Evolutionary conservation across 1,284 basidiomycete genomes (phyloP), one percentile per base, ranked within the genome.

Genomic region (Wallemia ichthyophaga): DNA sequence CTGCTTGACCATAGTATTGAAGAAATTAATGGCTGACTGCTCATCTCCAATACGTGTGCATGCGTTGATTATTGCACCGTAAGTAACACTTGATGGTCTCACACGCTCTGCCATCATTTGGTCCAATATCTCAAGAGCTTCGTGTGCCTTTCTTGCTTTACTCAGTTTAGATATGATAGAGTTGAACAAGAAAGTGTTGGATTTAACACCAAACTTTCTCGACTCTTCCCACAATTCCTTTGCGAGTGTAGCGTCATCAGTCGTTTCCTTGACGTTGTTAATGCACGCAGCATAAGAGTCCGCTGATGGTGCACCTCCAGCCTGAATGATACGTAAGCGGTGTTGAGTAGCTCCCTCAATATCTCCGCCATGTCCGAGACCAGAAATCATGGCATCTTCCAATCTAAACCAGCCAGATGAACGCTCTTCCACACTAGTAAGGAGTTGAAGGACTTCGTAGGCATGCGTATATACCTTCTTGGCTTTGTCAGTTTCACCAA

Each of bases 151-250:
- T 65, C 89, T 77, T 0, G 91, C 91, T 68, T 85, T 86, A 37
- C 86, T 81, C 5, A 94, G 75, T 71, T 92, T 91, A 62, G 85
- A 87, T 70, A 95, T 94, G 71, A 91, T 82, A 63, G 86, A 94
- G 73, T 95, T 95, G 74, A 83, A 95, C 32, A 95, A 76, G 71
- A 83, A 95, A 58, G 82, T 75, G 67, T 86, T 86, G 13, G 86
- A 82, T 27, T 68, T 65, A 33, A 91, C 82, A 19, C 80, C 79
- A 48, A 78, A 76, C 33, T 71, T 69, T 63, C 80, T 75, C n/a
- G 81, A 76, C 70, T 95, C 88, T 31, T 82, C 73, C 72, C 82
- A 95, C 27, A 94, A 75, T 32, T 79, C 76, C 68, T 87, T 73
- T 0, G 87, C 88, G 63, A 87, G 84, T 3, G 80, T 77, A 0